phyloP scores from a whole-genome alignment of 345 rosid genomes.

The Odontarrhena argentea region DNA sequence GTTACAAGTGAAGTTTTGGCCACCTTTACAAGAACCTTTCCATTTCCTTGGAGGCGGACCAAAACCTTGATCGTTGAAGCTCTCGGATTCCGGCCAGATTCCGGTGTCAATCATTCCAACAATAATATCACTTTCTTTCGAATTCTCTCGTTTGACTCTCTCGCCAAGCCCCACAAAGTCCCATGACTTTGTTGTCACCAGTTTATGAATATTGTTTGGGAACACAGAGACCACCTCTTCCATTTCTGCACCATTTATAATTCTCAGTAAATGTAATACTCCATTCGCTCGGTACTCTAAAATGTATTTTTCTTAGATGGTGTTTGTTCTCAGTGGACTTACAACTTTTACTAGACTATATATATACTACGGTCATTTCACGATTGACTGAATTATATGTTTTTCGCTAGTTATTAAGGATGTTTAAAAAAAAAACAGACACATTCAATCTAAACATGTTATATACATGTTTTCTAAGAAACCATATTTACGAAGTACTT shows the following conservation, averaged over 20 bases:
- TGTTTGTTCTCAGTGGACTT: too few relatives aligned
- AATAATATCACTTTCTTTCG: constrained; percentile 40
- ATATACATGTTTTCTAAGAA: too few relatives aligned
- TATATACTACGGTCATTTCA: too few relatives aligned
- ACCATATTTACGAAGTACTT: neutral
- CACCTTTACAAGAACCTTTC: constrained; percentile 53
- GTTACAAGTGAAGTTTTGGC: constrained; percentile 55
- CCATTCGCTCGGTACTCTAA: too few relatives aligned
- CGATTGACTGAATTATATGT: too few relatives aligned
- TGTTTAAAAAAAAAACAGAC: too few relatives aligned
- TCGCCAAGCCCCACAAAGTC: constrained; percentile 40
- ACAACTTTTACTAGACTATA: too few relatives aligned
- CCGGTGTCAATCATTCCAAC: constrained; percentile 53
- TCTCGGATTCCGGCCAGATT: constrained; percentile 56
- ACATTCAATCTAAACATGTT: too few relatives aligned
- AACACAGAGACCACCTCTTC: constrained; percentile 40
- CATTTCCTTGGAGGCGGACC: constrained; percentile 55
- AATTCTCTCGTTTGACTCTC: constrained; percentile 10
- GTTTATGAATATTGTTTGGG: constrained; percentile 25
- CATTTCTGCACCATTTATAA: constrained; percentile 29
- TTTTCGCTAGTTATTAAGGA: too few relatives aligned
- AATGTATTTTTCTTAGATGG: too few relatives aligned
- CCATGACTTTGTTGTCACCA: constrained; percentile 47
- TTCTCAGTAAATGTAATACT: neutral
- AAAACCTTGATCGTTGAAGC: constrained; percentile 56